Conservation (phyloP, 306 rosid species). For the Phaseolus lunatus region DNA sequence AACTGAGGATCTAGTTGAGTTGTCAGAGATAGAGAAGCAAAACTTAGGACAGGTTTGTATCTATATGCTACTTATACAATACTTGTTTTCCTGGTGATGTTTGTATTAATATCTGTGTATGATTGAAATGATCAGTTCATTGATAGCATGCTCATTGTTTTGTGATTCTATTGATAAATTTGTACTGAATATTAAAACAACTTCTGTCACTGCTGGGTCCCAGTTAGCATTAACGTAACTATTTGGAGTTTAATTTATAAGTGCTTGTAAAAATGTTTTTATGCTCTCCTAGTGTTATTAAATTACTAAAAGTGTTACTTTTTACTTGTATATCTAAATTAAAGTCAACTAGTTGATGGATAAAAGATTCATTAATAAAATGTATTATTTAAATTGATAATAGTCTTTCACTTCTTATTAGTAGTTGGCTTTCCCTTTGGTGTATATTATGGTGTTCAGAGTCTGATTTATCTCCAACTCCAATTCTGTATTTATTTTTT, state of each 20-base stretch:
- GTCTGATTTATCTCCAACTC: neutral
- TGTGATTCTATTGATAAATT: conserved; percentile 9
- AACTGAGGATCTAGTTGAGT: conserved; percentile 86
- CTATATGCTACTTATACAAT: conserved; percentile 14
- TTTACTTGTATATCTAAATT: neutral
- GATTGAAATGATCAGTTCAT: conserved; percentile 22
- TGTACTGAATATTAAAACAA: conserved; percentile 11
- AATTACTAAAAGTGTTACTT: neutral
- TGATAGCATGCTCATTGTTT: conserved; percentile 8
- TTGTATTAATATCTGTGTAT: conserved; percentile 28
- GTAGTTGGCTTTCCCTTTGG: conserved; percentile 24
- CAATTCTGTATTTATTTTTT: neutral
- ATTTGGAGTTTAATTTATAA: conserved; percentile 27
- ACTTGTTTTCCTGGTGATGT: conserved; percentile 5
- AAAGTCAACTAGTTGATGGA: conserved; percentile 1
- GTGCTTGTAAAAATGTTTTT: neutral
- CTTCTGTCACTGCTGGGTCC: neutral
- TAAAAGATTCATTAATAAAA: conserved; percentile 14
- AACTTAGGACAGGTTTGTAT: conserved; percentile 88
- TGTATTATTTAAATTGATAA: neutral
- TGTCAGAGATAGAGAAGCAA: conserved; percentile 92
- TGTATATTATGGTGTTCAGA: conserved; percentile 24
- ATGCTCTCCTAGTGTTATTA: neutral
- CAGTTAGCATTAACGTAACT: conserved; percentile 1
- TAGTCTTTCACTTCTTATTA: conserved; percentile 1